These are phyloP conservation scores for Hibiscus trionum DNA, from an alignment of 345 rosid species.

Conservation along the genomic window DNA sequence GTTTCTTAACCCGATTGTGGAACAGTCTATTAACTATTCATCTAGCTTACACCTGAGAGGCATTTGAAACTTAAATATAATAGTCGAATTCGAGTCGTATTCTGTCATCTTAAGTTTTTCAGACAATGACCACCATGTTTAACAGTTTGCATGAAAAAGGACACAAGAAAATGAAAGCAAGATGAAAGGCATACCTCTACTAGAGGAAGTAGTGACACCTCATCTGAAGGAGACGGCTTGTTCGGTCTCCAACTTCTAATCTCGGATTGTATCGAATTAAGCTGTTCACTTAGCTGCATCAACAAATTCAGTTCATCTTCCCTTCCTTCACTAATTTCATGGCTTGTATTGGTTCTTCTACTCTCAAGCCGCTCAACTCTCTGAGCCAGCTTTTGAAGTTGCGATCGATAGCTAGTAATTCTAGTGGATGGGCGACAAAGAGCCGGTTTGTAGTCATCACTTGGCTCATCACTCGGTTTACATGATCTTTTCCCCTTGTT, in stretches of 20 bases:
- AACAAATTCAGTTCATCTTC: conserved; percentile 46
- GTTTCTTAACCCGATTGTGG: too few relatives aligned
- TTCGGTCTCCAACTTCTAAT: conserved; percentile 38
- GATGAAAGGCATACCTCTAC: conserved; percentile 33
- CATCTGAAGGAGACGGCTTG: conserved; percentile 22
- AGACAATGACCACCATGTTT: not conserved
- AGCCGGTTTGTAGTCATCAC: conserved; percentile 13
- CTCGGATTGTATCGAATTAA: conserved; percentile 53
- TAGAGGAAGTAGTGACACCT: conserved; percentile 22
- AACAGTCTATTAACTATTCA: not conserved
- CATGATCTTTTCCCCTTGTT: conserved; percentile 19
- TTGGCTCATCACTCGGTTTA: conserved; percentile 18
- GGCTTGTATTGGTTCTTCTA: conserved; percentile 21
- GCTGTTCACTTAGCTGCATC: conserved; percentile 56
- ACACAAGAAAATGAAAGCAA: not conserved
- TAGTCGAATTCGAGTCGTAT: too few relatives aligned
- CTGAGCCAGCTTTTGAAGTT: conserved; percentile 23
- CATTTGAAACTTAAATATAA: not conserved
- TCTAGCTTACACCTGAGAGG: not conserved
- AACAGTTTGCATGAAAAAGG: not conserved
- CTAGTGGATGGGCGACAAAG: not conserved
- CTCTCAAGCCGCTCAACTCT: conserved; percentile 51
- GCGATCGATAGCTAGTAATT: conserved; percentile 9
- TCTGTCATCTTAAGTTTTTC: not conserved
- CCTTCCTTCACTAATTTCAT: conserved; percentile 33